These are phyloP conservation scores for Talaromyces albobiverticillius DNA, from an alignment of 2,329 filamentous ascomycete species.

Conservation along the genomic window DNA sequence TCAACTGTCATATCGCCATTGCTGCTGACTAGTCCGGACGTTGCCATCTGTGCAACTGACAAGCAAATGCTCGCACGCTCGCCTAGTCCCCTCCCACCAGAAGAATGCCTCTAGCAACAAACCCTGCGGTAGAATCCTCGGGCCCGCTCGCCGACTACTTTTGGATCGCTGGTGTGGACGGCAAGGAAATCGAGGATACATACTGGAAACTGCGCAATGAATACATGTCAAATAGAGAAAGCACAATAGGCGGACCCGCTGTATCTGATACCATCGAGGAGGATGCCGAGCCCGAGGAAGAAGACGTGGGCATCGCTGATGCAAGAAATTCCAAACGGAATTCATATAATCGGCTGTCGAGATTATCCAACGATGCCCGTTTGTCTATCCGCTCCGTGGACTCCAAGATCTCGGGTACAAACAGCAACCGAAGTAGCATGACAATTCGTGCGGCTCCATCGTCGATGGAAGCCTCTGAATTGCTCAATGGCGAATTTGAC, in stretches of 20 bases:
- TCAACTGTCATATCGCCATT: background rate
- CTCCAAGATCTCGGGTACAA: slow-evolving; percentile 46
- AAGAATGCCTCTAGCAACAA: slow-evolving; percentile 30
- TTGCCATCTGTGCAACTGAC: slow-evolving; percentile 3
- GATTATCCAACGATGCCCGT: slow-evolving; percentile 34
- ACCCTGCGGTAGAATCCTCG: slow-evolving; percentile 37
- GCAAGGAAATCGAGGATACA: slow-evolving; percentile 44
- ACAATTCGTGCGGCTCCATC: slow-evolving; percentile 52
- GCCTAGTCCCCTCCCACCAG: slow-evolving; percentile 18
- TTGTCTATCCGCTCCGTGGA: slow-evolving; percentile 45
- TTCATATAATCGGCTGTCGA: slow-evolving; percentile 39
- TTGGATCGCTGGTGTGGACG: slow-evolving; percentile 57
- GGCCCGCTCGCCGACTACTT: slow-evolving; percentile 65
- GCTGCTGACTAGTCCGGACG: background rate
- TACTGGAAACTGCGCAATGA: slow-evolving; percentile 42
- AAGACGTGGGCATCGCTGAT: slow-evolving; percentile 42
- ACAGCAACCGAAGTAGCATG: slow-evolving; percentile 63
- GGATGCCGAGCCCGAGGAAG: slow-evolving; percentile 56
- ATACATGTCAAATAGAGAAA: slow-evolving; percentile 36
- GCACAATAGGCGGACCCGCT: slow-evolving; percentile 34
- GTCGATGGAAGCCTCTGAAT: slow-evolving; percentile 29
- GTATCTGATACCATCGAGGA: slow-evolving; percentile 61
- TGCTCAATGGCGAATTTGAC: slow-evolving; percentile 68
- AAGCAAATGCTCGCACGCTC: slow-evolving; percentile 19
- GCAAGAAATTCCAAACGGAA: slow-evolving; percentile 33